Evolutionary conservation across 2,329 filamentous ascomycete genomes (phyloP).

Genomic region (Colletotrichum coccodes): DNA sequence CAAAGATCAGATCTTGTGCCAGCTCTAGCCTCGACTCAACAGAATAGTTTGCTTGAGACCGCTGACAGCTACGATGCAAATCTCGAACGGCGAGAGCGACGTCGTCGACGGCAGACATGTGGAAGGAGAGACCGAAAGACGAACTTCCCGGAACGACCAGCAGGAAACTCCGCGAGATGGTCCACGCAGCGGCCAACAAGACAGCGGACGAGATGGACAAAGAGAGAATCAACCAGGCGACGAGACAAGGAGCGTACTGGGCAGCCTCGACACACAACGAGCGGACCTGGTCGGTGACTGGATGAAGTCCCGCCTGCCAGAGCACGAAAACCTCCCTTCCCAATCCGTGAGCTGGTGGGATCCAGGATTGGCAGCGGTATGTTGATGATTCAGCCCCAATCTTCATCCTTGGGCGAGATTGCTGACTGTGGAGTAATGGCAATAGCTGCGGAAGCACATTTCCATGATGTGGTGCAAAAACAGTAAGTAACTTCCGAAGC

Average conservation of each 20-base stretch:
- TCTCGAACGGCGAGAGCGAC: not conserved
- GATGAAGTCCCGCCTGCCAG: constrained; percentile 5
- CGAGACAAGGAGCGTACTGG: not conserved
- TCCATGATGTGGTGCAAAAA: constrained; percentile 22
- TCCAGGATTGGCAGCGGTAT: constrained; percentile 5
- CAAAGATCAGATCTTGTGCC: not conserved
- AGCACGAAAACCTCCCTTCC: constrained; percentile 3
- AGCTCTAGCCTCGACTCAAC: no score
- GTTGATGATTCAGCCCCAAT: not conserved
- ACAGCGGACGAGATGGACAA: not conserved
- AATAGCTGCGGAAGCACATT: constrained; percentile 9
- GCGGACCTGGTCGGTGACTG: not conserved
- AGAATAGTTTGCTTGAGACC: no score
- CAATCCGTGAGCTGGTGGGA: constrained; percentile 28
- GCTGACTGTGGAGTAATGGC: not conserved
- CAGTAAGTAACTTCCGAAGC: not conserved
- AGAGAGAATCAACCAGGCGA: not conserved
- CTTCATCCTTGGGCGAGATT: not conserved
- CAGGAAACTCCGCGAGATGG: not conserved
- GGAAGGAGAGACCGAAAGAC: not conserved
- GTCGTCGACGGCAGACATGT: not conserved
- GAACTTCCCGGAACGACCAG: not conserved
- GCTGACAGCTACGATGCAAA: not conserved
- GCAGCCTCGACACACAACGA: not conserved
- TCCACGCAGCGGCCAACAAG: not conserved